Evolutionary conservation across 2,329 filamentous ascomycete species (phyloP).

Genomic region (Sporothrix humicola): DNA sequence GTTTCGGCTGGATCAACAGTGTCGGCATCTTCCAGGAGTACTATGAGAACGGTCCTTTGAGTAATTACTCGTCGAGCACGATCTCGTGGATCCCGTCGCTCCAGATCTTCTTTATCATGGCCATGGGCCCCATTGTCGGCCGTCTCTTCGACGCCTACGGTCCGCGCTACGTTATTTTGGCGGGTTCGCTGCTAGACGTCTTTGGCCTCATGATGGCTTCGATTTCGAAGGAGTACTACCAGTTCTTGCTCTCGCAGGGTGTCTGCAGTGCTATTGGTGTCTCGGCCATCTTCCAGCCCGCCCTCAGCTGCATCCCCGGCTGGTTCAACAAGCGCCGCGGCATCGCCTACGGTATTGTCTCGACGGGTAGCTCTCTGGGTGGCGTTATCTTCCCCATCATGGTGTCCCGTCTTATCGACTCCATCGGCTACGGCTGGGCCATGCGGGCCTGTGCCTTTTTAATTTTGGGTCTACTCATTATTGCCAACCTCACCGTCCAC

Average conservation of each 20-base stretch:
- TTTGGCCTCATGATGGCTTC: constrained; percentile 65
- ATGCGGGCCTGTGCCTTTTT: constrained; percentile 43
- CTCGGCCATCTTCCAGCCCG: constrained; percentile 39
- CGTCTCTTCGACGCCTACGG: constrained; percentile 61
- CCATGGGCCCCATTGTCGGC: constrained; percentile 63
- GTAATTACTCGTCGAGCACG: constrained; percentile 56
- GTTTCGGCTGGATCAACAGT: constrained; percentile 51
- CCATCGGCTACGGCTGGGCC: constrained; percentile 43
- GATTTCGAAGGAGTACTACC: constrained; percentile 46
- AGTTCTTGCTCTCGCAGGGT: constrained; percentile 42
- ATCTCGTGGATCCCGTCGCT: constrained; percentile 68
- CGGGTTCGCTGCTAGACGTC: constrained; percentile 58
- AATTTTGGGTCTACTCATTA: constrained; percentile 40
- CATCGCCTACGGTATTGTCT: constrained; percentile 40
- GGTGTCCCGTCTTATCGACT: constrained; percentile 40
- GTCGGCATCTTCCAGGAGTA: constrained; percentile 64
- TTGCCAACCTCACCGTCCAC: constrained; percentile 41
- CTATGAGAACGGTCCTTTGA: constrained; percentile 58
- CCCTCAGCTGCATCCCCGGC: constrained; percentile 37
- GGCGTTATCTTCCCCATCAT: constrained; percentile 44
- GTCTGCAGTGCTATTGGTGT: constrained; percentile 39
- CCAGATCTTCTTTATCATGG: constrained; percentile 53
- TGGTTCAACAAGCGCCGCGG: constrained; percentile 41
- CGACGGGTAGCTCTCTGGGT: constrained; percentile 41
- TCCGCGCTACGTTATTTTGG: constrained; percentile 56